Percentiles rank a stretch among this genome's conserved stretches.
These are phyloP conservation scores for Polyporus tsugae DNA, from an alignment of 1,284 basidiomycete genomes.

Conservation along the genomic window DNA sequence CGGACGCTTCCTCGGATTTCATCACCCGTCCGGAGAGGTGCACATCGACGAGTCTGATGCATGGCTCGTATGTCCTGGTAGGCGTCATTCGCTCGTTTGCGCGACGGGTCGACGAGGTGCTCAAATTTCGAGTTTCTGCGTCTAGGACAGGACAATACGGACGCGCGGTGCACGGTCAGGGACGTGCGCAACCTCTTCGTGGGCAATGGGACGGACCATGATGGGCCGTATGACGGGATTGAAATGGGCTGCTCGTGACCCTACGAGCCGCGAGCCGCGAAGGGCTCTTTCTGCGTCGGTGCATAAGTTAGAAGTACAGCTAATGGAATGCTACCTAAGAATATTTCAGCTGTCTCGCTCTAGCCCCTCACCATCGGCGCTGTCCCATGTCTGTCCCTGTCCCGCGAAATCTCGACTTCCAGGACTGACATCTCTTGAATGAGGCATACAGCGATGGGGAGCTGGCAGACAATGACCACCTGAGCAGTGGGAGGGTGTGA, in stretches of 20 bases:
- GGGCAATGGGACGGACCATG: constrained; percentile 54
- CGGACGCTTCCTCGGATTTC: constrained; percentile 56
- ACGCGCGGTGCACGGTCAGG: constrained; percentile 59
- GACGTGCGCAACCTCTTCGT: constrained; percentile 58
- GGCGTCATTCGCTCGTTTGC: not conserved
- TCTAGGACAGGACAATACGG: constrained; percentile 62
- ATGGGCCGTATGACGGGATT: constrained; percentile 62
- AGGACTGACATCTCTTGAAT: no score
- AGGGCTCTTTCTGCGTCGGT: no score
- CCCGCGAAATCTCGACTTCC: no score
- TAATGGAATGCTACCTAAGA: no score
- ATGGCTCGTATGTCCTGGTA: constrained; percentile 61
- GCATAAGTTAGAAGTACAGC: no score
- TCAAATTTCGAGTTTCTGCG: not conserved
- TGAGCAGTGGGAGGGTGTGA: no score
- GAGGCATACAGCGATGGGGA: no score
- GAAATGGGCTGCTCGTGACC: not conserved
- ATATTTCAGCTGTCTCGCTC: no score
- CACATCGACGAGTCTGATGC: constrained; percentile 58
- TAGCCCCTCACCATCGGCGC: no score
- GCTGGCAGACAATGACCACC: no score
- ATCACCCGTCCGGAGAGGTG: constrained; percentile 65
- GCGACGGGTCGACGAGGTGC: not conserved
- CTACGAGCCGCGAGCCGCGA: no score
- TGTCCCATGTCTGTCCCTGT: no score